Evolutionary conservation across 2,329 filamentous ascomycete species (phyloP), one percentile per base, ranked within the genome.

Genomic region (Aspergillus melleus): DNA sequence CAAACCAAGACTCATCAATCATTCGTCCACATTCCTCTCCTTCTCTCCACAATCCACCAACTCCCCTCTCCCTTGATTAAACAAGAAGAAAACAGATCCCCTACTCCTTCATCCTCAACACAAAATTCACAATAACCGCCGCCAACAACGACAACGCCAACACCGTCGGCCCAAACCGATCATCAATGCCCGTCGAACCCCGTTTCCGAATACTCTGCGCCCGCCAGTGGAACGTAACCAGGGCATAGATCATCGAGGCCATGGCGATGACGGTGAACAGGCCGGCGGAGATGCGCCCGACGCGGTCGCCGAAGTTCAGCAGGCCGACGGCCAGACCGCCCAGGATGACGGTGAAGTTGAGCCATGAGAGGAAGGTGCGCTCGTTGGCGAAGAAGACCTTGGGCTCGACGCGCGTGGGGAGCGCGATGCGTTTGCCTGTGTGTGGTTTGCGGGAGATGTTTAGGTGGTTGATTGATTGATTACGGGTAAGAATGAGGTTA

Each of bases 331-430:
- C 94, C 54, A 99, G 88, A 65, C 95, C 95, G 73, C 95, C 95
- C 63, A 99, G 90, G 79, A 99, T 94, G 74, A 99, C 93, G 77
- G 93, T 96, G 84, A 98, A 98, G 86, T 99, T 99, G 74, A 99
- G 91, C 95, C 95, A 99, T 79, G 92, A 96, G 73, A 99, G 88
- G 77, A 99, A 99, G 64, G 95, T 99, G 65, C 95, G 92, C 82
- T 99, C 95, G 84, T 99, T 99, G 80, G 95, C 95, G 84, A 99
- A 99, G 87, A 98, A 99, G 83, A 99, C 95, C 81, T 99, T 99
- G 71, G 95, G 95, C 80, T 99, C 95, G 79, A 99, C 94, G 68
- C 95, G 92, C 61, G 94, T 97, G 59, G 95, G 95, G 66, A 99
- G 91, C 72, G 95, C 94, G 76, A 99, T 98, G 75, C 94, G 92